Evolutionary conservation across 345 rosid genomes (phyloP), one percentile per base, ranked within the genome.

Genomic region (Eucalyptus polyanthemos): DNA sequence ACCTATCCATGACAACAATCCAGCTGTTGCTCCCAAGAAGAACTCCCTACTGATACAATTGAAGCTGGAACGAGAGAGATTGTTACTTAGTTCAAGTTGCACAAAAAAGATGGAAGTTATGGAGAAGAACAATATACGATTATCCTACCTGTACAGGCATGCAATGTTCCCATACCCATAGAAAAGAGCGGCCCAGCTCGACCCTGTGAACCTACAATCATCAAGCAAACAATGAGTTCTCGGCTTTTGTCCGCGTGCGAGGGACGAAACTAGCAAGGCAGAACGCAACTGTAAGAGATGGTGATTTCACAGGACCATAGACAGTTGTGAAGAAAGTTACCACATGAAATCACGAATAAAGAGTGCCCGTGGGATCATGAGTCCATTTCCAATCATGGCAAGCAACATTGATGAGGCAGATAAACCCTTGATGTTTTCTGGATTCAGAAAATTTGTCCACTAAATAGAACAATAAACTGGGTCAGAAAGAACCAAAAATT

Each of bases 331-430:
- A 45, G 89, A 90, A 88, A 80, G 89, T 93, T 96, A 96, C 99
- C 99, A 97, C 99, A 97, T 97, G 81, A 96, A 92, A 93, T 97
- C 99, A 24, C 99, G 99, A 90, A 95, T 92, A 88, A 97, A 95
- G 89, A 97, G 92, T 11, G 99, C 99, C 86, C 99, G 97, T 56
- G 99, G 99, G 54, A 97, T 89, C 99, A 96, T 94, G 69, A 97
- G 98, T 87, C 97, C 99, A 86, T 97, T 97, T 83, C 99, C 99
- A 81, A 93, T 93, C 99, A 96, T 95, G 80, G 96, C 96, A 91
- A 97, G 97, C 92, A 97, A 86, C 99, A 96, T 97, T 86, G 99
- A 92, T 83, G 94, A 80, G 47, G 97, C 95, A 50, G 99, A 97
- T 91, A 97, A 88, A 89, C 99, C 99, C 92, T 91, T 97, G 51